Evolutionary conservation across 1,284 basidiomycete genomes (phyloP).

Genomic region (Wolfiporia cocos): DNA sequence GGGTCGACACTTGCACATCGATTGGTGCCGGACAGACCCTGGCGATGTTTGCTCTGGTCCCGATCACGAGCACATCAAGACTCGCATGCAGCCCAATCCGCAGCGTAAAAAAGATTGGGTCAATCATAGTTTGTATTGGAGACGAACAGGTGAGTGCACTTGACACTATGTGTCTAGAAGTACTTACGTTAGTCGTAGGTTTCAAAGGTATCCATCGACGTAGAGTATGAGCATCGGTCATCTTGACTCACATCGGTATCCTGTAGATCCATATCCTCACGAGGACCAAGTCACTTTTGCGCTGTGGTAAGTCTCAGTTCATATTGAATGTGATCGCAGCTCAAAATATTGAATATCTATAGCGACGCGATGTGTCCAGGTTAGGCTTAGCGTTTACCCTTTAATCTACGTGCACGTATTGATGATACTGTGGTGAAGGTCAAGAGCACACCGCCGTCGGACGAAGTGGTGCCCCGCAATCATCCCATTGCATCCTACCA

Average conservation of each 20-base stretch:
- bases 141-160: slow-evolving; percentile 36
- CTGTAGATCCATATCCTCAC: slow-evolving; percentile 48
- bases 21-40: slow-evolving; percentile 43
- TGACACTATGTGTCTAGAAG: not conserved
- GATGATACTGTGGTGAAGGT: slow-evolving; percentile 26
- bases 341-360: not conserved
- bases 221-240: not conserved
- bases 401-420: not conserved
- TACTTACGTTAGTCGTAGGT: slow-evolving; percentile 18
- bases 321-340: not conserved
- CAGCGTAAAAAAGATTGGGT: slow-evolving; percentile 45
- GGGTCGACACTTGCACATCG: slow-evolving; percentile 51
- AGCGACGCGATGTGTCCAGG: slow-evolving; percentile 54
- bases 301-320: slow-evolving; percentile 47
- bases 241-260: not conserved
- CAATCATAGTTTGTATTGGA: slow-evolving; percentile 52
- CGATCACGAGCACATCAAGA: slow-evolving; percentile 41
- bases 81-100: slow-evolving; percentile 39
- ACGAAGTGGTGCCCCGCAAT: slow-evolving; percentile 32
- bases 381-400: slow-evolving; percentile 13
- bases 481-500: slow-evolving; percentile 50
- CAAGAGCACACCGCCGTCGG: slow-evolving; percentile 42
- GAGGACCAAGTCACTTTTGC: slow-evolving; percentile 47
- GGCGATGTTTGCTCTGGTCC: slow-evolving; percentile 31
- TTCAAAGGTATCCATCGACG: slow-evolving; percentile 27